These are phyloP conservation scores for Rhodotorula sp. DNA, from an alignment of 1,284 basidiomycete species.

Conservation along the genomic window DNA sequence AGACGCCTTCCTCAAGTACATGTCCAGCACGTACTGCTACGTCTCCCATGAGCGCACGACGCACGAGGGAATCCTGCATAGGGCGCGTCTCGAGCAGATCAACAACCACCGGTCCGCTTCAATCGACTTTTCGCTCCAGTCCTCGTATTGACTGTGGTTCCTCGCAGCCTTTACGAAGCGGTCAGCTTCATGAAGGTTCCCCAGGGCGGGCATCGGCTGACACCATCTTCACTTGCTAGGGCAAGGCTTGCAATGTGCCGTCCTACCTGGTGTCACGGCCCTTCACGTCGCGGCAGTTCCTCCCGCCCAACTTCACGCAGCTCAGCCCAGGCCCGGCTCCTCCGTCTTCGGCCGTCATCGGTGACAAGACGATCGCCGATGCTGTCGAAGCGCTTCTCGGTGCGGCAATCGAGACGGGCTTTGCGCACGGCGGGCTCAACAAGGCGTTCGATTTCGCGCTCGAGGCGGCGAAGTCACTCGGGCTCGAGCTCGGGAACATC, in stretches of 20 bases:
- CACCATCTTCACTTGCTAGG: background rate
- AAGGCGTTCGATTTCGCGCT: constrained; percentile 67
- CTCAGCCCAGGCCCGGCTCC: background rate
- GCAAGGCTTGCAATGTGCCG: constrained; percentile 10
- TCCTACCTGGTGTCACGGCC: constrained; percentile 19
- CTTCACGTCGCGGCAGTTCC: constrained; percentile 20
- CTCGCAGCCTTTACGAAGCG: constrained; percentile 11
- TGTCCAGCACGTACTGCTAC: constrained; percentile 63
- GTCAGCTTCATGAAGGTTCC: too few species aligned
- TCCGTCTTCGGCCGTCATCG: constrained; percentile 3
- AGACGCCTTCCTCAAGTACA: constrained; percentile 65
- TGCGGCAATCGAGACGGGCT: constrained; percentile 54
- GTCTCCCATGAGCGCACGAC: constrained; percentile 57
- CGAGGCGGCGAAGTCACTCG: constrained; percentile 61
- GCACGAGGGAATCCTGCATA: constrained; percentile 21
- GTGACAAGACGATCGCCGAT: constrained; percentile 31
- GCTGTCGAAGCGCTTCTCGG: constrained; percentile 71
- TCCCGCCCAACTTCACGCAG: constrained; percentile 11
- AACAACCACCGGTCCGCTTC: constrained; percentile 8
- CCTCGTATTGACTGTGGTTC: too few species aligned
- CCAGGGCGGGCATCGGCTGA: too few species aligned
- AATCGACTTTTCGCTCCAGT: too few species aligned
- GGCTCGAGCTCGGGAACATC: constrained; percentile 10
- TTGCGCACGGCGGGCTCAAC: constrained; percentile 51
- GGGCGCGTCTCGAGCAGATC: constrained; percentile 18